Evolutionary conservation across 2,329 filamentous ascomycete genomes (phyloP).

Genomic region (Calonectria crousiana): DNA sequence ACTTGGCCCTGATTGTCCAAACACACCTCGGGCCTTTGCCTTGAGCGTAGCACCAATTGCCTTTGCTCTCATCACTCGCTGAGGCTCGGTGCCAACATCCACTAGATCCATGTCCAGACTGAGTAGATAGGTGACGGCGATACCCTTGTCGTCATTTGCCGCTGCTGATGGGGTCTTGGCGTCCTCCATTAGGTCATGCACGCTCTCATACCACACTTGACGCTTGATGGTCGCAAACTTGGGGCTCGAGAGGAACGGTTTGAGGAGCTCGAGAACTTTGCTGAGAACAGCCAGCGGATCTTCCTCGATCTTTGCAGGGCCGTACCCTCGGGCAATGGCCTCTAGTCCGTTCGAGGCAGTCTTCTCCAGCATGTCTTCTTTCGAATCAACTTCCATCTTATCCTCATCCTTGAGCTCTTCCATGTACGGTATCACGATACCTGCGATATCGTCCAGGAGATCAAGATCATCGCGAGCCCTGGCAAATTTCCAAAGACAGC

Average conservation of each 20-base stretch:
- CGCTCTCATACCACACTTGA: slow-evolving; percentile 65
- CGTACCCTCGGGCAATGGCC: slow-evolving; percentile 64
- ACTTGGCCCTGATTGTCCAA: slow-evolving; percentile 49
- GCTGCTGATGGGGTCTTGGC: slow-evolving; percentile 43
- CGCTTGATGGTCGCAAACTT: slow-evolving; percentile 59
- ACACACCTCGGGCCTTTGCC: slow-evolving; percentile 57
- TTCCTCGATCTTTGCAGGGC: slow-evolving; percentile 52
- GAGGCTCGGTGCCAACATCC: slow-evolving; percentile 63
- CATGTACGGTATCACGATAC: slow-evolving; percentile 73
- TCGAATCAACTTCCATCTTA: slow-evolving; percentile 77
- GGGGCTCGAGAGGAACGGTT: slow-evolving; percentile 53
- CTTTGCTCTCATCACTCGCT: slow-evolving; percentile 61
- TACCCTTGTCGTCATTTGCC: slow-evolving; percentile 33
- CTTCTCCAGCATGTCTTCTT: slow-evolving; percentile 57
- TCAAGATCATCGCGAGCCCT: slow-evolving; percentile 76
- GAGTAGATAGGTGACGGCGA: slow-evolving; percentile 55
- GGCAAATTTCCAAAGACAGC: slow-evolving; percentile 79
- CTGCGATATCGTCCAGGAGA: slow-evolving; percentile 74
- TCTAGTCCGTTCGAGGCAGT: slow-evolving; percentile 65
- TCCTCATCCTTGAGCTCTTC: slow-evolving; percentile 70
- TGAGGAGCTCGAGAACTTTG: slow-evolving; percentile 55
- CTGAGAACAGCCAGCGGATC: slow-evolving; percentile 53
- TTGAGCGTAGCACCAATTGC: slow-evolving; percentile 57
- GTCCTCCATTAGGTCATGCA: slow-evolving; percentile 60
- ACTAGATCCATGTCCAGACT: slow-evolving; percentile 61